Percentiles rank a stretch among this genome's conserved stretches.
These are phyloP conservation scores for Hypoxylon lienhwacheense DNA, from an alignment of 495 filamentous ascomycete species.

Conservation along the genomic window DNA sequence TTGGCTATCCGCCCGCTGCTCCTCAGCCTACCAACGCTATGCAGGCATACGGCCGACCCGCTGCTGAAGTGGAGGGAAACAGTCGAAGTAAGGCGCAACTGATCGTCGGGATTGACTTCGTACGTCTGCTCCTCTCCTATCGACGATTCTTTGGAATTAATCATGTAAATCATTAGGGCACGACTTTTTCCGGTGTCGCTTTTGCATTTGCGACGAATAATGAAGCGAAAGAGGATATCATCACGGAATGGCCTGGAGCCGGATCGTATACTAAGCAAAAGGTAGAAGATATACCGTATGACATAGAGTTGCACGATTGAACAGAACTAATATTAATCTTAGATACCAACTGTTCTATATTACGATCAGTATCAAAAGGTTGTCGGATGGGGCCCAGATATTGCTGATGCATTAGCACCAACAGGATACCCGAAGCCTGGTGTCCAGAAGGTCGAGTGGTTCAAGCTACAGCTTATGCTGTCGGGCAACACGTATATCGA, in stretches of 20 bases:
- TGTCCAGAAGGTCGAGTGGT: conserved; percentile 79
- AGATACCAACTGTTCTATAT: conserved; percentile 76
- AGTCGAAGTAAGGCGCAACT: conserved; percentile 79
- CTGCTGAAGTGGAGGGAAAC: conserved; percentile 83
- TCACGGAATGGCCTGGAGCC: conserved; percentile 75
- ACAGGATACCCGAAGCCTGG: conserved; percentile 75
- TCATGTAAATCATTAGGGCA: conserved; percentile 54
- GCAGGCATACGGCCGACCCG: conserved; percentile 43
- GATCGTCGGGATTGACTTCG: conserved; percentile 81
- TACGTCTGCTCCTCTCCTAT: conserved; percentile 52
- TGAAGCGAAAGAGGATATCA: conserved; percentile 77
- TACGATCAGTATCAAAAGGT: conserved; percentile 79
- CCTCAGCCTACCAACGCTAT: conserved; percentile 44
- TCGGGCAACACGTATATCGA: conserved; percentile 79
- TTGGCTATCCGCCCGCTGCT: conserved; percentile 47
- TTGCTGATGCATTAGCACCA: conserved; percentile 71
- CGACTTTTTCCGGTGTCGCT: conserved; percentile 74
- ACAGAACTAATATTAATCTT: conserved; percentile 23
- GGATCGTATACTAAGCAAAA: conserved; percentile 78
- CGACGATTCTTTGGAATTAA: conserved; percentile 35
- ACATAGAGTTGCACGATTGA: background rate
- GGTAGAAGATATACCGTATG: conserved; percentile 43
- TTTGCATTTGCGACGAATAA: conserved; percentile 76
- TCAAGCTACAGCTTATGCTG: conserved; percentile 77
- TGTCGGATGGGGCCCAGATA: conserved; percentile 76